phyloP scores from a whole-genome alignment of 2,329 filamentous ascomycete species.

The Chrysoporthe cubensis region DNA sequence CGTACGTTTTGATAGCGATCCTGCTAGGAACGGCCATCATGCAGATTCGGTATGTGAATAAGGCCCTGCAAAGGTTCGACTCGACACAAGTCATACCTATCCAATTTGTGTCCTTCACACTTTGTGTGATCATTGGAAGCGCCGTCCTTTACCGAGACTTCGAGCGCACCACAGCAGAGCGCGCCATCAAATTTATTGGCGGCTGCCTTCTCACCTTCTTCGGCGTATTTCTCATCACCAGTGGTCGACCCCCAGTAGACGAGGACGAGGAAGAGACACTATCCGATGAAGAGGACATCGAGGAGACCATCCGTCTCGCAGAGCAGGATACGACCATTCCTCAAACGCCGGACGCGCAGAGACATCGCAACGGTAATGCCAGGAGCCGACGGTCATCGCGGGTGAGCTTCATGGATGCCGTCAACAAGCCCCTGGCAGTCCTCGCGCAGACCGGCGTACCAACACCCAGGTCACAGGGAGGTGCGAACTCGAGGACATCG shows the following conservation, averaged over 20 bases:
- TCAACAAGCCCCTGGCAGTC: slow-evolving; percentile 42
- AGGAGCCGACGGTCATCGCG: slow-evolving; percentile 54
- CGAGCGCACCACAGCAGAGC: slow-evolving; percentile 74
- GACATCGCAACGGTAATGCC: slow-evolving; percentile 32
- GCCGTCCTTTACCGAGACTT: slow-evolving; percentile 95
- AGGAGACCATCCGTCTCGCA: slow-evolving; percentile 65
- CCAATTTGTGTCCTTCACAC: slow-evolving; percentile 94
- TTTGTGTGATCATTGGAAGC: slow-evolving; percentile 93
- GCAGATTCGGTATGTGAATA: slow-evolving; percentile 97
- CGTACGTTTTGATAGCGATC: slow-evolving; percentile 81
- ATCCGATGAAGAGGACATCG: slow-evolving; percentile 61
- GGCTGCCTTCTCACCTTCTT: slow-evolving; percentile 93
- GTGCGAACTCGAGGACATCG: slow-evolving; percentile 33
- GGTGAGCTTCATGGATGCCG: slow-evolving; percentile 47
- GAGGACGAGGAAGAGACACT: slow-evolving; percentile 62
- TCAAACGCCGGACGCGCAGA: slow-evolving; percentile 41
- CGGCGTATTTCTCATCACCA: slow-evolving; percentile 97
- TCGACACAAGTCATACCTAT: slow-evolving; percentile 98
- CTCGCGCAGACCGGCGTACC: slow-evolving; percentile 43
- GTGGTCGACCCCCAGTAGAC: slow-evolving; percentile 66
- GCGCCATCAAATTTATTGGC: slow-evolving; percentile 82
- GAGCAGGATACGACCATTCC: slow-evolving; percentile 54
- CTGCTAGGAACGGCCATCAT: slow-evolving; percentile 85
- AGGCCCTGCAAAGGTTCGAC: slow-evolving; percentile 84
- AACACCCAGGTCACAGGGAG: slow-evolving; percentile 40